Conservation (phyloP, 2,329 filamentous ascomycete genomes). For the Dryadomyces quercivorus region DNA sequence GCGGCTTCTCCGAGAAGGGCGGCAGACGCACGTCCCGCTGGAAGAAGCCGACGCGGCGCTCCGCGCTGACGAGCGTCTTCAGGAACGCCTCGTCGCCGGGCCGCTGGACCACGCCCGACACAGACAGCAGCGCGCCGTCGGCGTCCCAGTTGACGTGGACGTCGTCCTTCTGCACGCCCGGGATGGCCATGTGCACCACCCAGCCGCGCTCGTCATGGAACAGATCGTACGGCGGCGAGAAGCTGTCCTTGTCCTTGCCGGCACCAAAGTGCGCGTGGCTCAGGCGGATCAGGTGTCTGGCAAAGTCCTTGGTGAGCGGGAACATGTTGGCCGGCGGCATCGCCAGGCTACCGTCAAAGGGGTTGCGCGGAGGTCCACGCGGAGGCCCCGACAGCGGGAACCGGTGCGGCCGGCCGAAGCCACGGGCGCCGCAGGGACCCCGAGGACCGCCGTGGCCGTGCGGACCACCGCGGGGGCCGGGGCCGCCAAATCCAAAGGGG, state of each 20-base stretch:
- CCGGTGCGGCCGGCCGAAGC: not conserved
- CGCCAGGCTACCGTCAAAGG: no score
- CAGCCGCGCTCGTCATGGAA: slow-evolving; percentile 46
- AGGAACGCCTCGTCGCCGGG: slow-evolving; percentile 60
- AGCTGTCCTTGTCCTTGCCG: slow-evolving; percentile 25
- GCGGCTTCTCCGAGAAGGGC: slow-evolving; percentile 14
- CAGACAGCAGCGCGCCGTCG: slow-evolving; percentile 49
- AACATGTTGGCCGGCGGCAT: no score
- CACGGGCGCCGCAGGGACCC: no score
- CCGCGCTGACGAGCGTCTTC: slow-evolving; percentile 47
- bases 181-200: slow-evolving; percentile 59
- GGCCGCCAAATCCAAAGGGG: slow-evolving; percentile 6
- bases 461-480: not conserved
- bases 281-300: not conserved
- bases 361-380: no score
- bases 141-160: slow-evolving; percentile 65
- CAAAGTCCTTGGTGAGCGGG: no score
- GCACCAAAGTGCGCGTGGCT: not conserved
- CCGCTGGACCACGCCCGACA: slow-evolving; percentile 63
- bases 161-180: slow-evolving; percentile 62
- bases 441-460: not conserved
- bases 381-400: not conserved
- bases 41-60: slow-evolving; percentile 64
- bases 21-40: slow-evolving; percentile 56
- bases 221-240: slow-evolving; percentile 58